Percentiles rank a stretch among this genome's conserved stretches.
These are phyloP conservation scores for Ramularia collo-cygni DNA, from an alignment of 2,329 filamentous ascomycete genomes.

Conservation along the genomic window DNA sequence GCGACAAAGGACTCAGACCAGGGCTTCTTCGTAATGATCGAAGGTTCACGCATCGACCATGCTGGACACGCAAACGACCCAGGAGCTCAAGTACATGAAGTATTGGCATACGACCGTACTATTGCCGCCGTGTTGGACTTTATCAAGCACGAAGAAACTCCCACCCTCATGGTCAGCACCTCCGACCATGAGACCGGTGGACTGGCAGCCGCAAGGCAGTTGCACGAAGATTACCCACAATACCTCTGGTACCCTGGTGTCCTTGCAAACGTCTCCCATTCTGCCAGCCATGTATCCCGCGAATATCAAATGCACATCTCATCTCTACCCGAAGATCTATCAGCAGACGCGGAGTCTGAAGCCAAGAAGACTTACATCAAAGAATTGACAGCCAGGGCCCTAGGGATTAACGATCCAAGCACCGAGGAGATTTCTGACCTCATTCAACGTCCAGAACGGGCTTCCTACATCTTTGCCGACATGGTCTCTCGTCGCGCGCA, in stretches of 20 bases:
- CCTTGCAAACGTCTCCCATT: conserved; percentile 71
- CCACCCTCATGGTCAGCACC: conserved; percentile 78
- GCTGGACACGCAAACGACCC: conserved; percentile 62
- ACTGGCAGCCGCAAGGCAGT: conserved; percentile 69
- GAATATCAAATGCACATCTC: conserved; percentile 53
- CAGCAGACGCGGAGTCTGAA: conserved; percentile 13
- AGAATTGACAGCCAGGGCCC: conserved; percentile 58
- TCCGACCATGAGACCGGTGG: conserved; percentile 97
- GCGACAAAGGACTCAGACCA: conserved; percentile 79
- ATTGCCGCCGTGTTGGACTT: conserved; percentile 82
- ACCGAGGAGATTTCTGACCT: conserved; percentile 64
- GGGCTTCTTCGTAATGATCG: conserved; percentile 98
- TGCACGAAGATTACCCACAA: conserved; percentile 55
- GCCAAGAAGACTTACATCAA: conserved; percentile 60
- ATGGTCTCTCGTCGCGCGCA: conserved; percentile 85
- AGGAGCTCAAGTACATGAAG: conserved; percentile 62
- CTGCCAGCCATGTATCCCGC: conserved; percentile 61
- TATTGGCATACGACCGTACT: conserved; percentile 86
- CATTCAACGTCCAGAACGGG: conserved; percentile 48
- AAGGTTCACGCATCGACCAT: conserved; percentile 93
- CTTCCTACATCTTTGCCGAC: conserved; percentile 63
- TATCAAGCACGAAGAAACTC: conserved; percentile 62
- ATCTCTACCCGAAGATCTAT: not conserved
- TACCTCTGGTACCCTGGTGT: conserved; percentile 77
- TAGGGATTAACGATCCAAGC: conserved; percentile 67